These are phyloP conservation scores for Pseudogymnoascus pannorum DNA, from an alignment of 2,329 filamentous ascomycete species.

Conservation along the genomic window DNA sequence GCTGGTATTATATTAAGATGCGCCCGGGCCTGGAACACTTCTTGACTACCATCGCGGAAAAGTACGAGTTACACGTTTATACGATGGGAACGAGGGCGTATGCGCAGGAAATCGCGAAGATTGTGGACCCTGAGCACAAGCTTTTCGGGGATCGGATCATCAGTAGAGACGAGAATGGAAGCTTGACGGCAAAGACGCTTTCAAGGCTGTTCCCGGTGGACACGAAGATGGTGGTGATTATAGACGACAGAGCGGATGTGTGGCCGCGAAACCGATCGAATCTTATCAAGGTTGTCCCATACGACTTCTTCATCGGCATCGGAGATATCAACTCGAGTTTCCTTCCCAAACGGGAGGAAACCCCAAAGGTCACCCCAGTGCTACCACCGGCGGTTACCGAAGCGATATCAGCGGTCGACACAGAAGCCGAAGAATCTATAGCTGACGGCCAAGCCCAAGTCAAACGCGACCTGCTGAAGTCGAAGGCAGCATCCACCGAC, in stretches of 20 bases:
- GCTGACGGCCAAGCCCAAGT: background rate
- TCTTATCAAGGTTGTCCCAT: conserved; percentile 87
- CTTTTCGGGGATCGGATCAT: conserved; percentile 93
- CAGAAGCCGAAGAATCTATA: background rate
- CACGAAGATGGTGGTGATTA: conserved; percentile 98
- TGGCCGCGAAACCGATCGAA: conserved; percentile 89
- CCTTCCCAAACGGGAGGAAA: conserved; percentile 66
- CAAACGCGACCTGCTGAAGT: background rate
- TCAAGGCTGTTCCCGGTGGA: conserved; percentile 91
- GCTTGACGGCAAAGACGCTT: conserved; percentile 81
- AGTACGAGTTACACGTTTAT: conserved; percentile 96
- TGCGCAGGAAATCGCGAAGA: conserved; percentile 80
- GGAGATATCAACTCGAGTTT: conserved; percentile 99
- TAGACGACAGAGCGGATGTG: conserved; percentile 92
- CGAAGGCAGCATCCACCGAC: conserved; percentile 9
- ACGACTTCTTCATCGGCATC: conserved; percentile 97
- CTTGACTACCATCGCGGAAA: conserved; percentile 64
- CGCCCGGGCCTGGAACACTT: conserved; percentile 81
- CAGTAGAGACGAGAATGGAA: conserved; percentile 94
- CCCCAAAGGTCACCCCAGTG: conserved; percentile 26
- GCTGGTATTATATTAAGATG: conserved; percentile 98
- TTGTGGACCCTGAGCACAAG: conserved; percentile 83
- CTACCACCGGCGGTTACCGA: conserved; percentile 17
- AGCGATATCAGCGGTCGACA: conserved; percentile 11
- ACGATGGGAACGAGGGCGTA: conserved; percentile 99